Percentiles rank a stretch among this genome's conserved stretches.
phyloP scores from a whole-genome alignment of 2,329 filamentous ascomycete species.

The Pestalotiopsis sp. region DNA sequence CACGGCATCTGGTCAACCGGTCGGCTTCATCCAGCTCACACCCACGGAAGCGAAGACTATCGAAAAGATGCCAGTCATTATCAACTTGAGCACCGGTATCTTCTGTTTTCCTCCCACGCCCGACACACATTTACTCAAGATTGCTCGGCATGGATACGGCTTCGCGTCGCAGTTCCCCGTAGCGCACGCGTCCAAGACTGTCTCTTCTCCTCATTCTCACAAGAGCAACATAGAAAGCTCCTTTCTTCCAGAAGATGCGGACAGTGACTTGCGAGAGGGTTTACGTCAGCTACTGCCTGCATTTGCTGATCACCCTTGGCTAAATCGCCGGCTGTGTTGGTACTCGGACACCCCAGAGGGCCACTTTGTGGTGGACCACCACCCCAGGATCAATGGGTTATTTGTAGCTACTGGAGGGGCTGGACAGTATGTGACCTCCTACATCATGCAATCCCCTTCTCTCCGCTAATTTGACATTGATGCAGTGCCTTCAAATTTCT shows the following conservation, averaged over 20 bases:
- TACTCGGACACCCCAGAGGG: conserved; percentile 1
- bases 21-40: conserved; percentile 3
- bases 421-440: neutral
- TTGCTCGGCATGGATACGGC: conserved; percentile 5
- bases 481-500: conserved; percentile 4
- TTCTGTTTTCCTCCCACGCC: neutral
- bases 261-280: neutral
- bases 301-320: neutral
- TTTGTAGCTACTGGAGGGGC: conserved; percentile 3
- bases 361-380: neutral
- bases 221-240: neutral
- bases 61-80: neutral
- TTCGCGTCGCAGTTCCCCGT: neutral
- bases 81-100: conserved; percentile 4
- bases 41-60: neutral
- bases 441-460: too few relatives aligned
- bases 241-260: conserved; percentile 1
- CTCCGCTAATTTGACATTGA: neutral
- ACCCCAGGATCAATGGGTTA: neutral
- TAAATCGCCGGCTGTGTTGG: conserved; percentile 2
- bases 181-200: too few relatives aligned
- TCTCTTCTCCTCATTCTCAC: neutral
- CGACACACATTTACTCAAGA: neutral
- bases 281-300: neutral
- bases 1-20: conserved; percentile 1